These are phyloP conservation scores for Oryza glaberrima DNA, from an alignment of 176 grass and related monocot species.

Conservation along the genomic window DNA sequence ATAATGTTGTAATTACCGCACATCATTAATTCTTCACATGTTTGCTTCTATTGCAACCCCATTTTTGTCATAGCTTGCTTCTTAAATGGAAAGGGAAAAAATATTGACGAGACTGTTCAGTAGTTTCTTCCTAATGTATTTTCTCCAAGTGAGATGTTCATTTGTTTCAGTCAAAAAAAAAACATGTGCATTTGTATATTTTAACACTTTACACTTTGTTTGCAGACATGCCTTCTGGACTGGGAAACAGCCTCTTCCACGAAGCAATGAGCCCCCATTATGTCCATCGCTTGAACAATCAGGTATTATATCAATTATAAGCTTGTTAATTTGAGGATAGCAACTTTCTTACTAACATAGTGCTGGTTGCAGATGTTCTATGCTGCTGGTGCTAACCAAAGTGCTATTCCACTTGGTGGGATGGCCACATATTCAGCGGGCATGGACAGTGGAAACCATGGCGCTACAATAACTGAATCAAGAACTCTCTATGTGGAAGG, in stretches of 20 bases:
- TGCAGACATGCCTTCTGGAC: slow-evolving; percentile 60
- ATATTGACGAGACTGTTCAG: not conserved
- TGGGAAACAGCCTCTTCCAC: slow-evolving; percentile 47
- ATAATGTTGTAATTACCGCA: not conserved
- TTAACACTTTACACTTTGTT: not conserved
- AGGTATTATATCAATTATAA: slow-evolving; percentile 44
- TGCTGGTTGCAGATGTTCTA: too few relatives aligned
- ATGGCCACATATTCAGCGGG: too few relatives aligned
- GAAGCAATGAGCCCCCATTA: slow-evolving; percentile 59
- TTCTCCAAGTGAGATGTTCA: not conserved
- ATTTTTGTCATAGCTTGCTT: slow-evolving; percentile 10
- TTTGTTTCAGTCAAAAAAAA: too few relatives aligned
- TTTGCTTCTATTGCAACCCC: slow-evolving; percentile 17
- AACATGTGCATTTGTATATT: too few relatives aligned
- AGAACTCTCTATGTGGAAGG: slow-evolving; percentile 50
- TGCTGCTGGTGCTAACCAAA: slow-evolving; percentile 31
- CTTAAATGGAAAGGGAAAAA: not conserved
- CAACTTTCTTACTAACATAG: not conserved
- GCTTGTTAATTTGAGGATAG: slow-evolving; percentile 2
- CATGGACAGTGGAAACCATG: too few relatives aligned
- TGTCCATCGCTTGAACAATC: slow-evolving; percentile 46
- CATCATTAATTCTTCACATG: not conserved
- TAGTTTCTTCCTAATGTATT: not conserved
- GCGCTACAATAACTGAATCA: slow-evolving; percentile 42
- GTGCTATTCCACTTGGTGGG: too few relatives aligned